A percentile compares a stretch with the other conserved stretches of the same genome.
Conservation (phyloP, 495 filamentous ascomycete genomes). For the Rusavskia elegans region DNA sequence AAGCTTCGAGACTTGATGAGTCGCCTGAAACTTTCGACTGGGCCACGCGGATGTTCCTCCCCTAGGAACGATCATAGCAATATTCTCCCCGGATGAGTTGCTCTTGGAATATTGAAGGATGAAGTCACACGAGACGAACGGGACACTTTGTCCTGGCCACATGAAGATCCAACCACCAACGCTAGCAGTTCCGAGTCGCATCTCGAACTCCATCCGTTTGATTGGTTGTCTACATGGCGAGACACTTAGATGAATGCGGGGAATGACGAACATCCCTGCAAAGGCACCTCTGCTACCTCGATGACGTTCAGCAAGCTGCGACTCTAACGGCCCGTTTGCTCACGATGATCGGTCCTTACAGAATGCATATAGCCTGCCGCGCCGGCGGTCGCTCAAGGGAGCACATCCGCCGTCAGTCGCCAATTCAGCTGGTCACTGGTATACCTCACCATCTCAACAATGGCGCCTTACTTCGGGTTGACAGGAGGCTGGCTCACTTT, state of each 20-base stretch:
- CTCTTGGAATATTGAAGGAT: too few relatives aligned
- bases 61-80: too few relatives aligned
- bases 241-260: background rate
- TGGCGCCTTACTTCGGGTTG: slow-evolving; percentile 36
- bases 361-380: background rate
- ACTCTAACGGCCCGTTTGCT: background rate
- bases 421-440: background rate
- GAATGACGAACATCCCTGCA: background rate
- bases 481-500: slow-evolving; percentile 30
- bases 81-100: too few relatives aligned
- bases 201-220: too few relatives aligned
- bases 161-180: too few relatives aligned
- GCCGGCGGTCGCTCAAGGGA: background rate
- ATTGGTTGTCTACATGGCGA: too few relatives aligned
- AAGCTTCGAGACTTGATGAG: too few relatives aligned
- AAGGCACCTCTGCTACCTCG: background rate
- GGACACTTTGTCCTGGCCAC: too few relatives aligned
- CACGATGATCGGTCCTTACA: background rate
- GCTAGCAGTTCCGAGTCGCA: too few relatives aligned
- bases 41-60: too few relatives aligned
- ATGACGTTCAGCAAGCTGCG: background rate
- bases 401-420: background rate
- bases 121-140: too few relatives aligned
- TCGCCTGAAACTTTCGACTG: too few relatives aligned
- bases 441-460: background rate